Percentiles rank a stretch among this genome's conserved stretches.
Conservation (phyloP, 768 basidiomycete genomes). For the Neoboletus brunneissimus region DNA sequence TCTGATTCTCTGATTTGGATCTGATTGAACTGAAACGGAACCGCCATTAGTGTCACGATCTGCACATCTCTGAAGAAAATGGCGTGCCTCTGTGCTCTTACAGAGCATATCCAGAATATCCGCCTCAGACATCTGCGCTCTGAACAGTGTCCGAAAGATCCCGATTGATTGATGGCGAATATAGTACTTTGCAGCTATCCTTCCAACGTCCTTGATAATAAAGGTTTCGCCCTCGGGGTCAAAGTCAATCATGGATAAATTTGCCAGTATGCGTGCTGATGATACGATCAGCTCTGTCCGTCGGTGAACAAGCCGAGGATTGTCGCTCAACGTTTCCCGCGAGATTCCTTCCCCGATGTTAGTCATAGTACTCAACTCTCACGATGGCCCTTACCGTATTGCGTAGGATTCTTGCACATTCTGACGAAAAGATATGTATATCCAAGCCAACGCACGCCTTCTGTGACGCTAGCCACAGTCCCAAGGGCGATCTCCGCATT, state of each 20-base stretch:
- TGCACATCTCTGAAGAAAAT: neutral
- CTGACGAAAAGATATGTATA: slow-evolving; percentile 97
- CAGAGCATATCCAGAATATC: slow-evolving; percentile 86
- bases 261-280: slow-evolving; percentile 66
- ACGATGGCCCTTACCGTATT: slow-evolving; percentile 58
- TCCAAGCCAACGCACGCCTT: slow-evolving; percentile 92
- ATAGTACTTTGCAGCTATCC: slow-evolving; percentile 97
- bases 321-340: slow-evolving; percentile 63
- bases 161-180: slow-evolving; percentile 83
- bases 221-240: slow-evolving; percentile 58
- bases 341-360: slow-evolving; percentile 56
- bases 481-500: slow-evolving; percentile 96
- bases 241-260: slow-evolving; percentile 79
- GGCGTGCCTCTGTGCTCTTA: slow-evolving; percentile 81
- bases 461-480: slow-evolving; percentile 82
- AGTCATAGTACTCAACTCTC: neutral
- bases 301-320: slow-evolving; percentile 69
- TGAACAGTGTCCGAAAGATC: slow-evolving; percentile 78
- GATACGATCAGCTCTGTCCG: slow-evolving; percentile 62
- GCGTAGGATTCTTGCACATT: slow-evolving; percentile 87
- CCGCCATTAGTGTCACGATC: neutral
- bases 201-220: slow-evolving; percentile 83
- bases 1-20: slow-evolving; percentile 93
- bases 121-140: slow-evolving; percentile 86
- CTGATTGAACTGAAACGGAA: slow-evolving; percentile 73